These are phyloP conservation scores for Vaccinium myrtillus DNA, from an alignment of 148 eudicot genomes.

Conservation along the genomic window DNA sequence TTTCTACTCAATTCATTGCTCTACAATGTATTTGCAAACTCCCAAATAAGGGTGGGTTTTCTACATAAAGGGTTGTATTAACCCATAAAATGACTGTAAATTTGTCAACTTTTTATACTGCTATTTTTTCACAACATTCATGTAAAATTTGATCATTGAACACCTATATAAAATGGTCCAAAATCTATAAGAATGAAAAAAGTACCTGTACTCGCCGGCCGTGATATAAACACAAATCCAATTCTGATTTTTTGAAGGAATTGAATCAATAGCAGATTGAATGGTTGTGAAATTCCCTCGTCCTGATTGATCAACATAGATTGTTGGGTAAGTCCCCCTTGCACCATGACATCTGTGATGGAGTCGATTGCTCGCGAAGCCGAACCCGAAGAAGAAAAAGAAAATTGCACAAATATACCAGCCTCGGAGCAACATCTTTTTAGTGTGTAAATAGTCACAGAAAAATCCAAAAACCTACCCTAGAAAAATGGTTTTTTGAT, in stretches of 20 bases:
- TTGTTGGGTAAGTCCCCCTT: neutral
- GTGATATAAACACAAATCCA: conserved; percentile 37
- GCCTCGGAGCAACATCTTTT: neutral
- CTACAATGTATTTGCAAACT: no score
- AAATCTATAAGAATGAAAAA: neutral
- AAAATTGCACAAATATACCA: neutral
- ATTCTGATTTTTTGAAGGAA: conserved; percentile 38
- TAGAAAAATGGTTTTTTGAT: neutral
- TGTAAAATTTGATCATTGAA: neutral
- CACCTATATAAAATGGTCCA: no score
- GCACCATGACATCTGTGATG: neutral
- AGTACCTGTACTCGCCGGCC: conserved; percentile 41
- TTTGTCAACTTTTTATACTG: no score
- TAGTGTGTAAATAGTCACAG: neutral
- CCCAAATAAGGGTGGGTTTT: no score
- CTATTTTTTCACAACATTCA: neutral
- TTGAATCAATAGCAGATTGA: conserved; percentile 42
- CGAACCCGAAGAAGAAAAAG: neutral
- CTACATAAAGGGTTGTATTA: neutral
- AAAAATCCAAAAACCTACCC: neutral
- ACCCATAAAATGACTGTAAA: no score
- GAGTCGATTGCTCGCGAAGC: neutral
- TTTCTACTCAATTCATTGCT: no score
- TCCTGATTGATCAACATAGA: conserved; percentile 16
- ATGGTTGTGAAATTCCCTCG: conserved; percentile 19